Evolutionary conservation across 352 stramenopile species (phyloP).

Genomic region (Globisporangium takayamanum): DNA sequence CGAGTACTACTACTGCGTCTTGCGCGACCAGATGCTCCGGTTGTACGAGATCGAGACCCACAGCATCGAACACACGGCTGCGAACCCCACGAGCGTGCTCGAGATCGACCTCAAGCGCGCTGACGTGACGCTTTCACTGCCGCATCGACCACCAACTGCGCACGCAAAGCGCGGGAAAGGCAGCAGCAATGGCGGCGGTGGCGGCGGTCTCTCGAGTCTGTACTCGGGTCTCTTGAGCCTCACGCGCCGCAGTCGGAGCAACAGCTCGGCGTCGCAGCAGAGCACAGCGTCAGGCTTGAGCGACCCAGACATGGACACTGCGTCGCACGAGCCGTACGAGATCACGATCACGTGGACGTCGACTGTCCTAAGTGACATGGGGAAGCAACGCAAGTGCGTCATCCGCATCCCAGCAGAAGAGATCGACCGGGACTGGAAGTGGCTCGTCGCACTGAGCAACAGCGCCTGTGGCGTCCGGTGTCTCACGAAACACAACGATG

Average conservation of each 20-base stretch:
- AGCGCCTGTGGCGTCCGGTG: slow-evolving; percentile 37
- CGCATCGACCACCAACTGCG: slow-evolving; percentile 6
- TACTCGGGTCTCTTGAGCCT: slow-evolving; percentile 8
- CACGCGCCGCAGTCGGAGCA: slow-evolving; percentile 10
- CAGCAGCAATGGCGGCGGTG: neutral
- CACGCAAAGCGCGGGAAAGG: slow-evolving; percentile 1
- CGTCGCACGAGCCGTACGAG: slow-evolving; percentile 11
- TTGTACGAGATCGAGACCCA: slow-evolving; percentile 22
- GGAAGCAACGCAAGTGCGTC: slow-evolving; percentile 7
- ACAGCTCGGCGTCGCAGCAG: slow-evolving; percentile 6
- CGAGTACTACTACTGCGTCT: slow-evolving; percentile 28
- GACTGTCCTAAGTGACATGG: slow-evolving; percentile 2
- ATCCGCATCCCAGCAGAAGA: slow-evolving; percentile 50
- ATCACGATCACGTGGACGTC: slow-evolving; percentile 14
- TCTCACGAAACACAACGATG: slow-evolving; percentile 15
- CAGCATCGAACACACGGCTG: neutral
- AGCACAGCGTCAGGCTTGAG: slow-evolving; percentile 8
- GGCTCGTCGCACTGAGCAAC: slow-evolving; percentile 59
- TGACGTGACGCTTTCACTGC: slow-evolving; percentile 28
- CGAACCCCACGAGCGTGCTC: slow-evolving; percentile 14
- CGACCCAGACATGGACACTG: slow-evolving; percentile 7
- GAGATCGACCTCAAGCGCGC: slow-evolving; percentile 33
- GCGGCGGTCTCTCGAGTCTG: slow-evolving; percentile 1
- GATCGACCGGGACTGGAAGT: slow-evolving; percentile 52
- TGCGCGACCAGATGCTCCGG: slow-evolving; percentile 27